phyloP scores from a whole-genome alignment of 305 asterid species.

The Fraxinus albicans region DNA sequence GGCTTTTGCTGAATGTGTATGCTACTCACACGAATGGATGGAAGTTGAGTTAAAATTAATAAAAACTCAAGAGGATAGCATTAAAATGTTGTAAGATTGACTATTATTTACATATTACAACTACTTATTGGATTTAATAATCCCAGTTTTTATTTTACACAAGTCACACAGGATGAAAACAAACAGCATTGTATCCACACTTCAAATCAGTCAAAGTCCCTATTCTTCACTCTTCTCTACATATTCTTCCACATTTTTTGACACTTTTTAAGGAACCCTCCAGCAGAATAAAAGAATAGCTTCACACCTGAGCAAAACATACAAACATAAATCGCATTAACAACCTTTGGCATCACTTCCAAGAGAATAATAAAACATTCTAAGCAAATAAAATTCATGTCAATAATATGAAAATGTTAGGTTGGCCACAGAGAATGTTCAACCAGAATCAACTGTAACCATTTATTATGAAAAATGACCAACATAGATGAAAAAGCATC shows the following conservation, averaged over 20 bases:
- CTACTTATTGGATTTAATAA: not conserved
- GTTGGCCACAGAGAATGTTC: not conserved
- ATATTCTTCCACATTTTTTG: slow-evolving; percentile 2
- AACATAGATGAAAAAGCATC: not conserved
- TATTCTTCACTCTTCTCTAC: slow-evolving; percentile 1
- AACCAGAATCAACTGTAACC: not conserved
- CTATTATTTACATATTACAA: not conserved
- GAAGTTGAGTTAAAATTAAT: not conserved
- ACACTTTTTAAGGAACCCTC: not conserved
- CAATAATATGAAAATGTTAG: not conserved
- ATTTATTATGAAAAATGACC: not conserved
- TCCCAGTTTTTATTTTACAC: not conserved
- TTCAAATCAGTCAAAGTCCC: not conserved
- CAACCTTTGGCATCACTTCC: not conserved
- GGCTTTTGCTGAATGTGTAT: not conserved
- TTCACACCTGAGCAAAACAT: not conserved
- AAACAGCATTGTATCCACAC: not conserved
- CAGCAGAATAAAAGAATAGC: not conserved
- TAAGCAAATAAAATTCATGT: not conserved
- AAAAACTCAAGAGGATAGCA: not conserved
- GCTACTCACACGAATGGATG: not conserved
- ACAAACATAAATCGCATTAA: not conserved
- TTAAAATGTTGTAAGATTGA: not conserved
- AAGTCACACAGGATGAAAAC: not conserved
- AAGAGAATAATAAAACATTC: not conserved